phyloP scores from a whole-genome alignment of 306 rosid genomes.

The Elaeagnus macrophylla region DNA sequence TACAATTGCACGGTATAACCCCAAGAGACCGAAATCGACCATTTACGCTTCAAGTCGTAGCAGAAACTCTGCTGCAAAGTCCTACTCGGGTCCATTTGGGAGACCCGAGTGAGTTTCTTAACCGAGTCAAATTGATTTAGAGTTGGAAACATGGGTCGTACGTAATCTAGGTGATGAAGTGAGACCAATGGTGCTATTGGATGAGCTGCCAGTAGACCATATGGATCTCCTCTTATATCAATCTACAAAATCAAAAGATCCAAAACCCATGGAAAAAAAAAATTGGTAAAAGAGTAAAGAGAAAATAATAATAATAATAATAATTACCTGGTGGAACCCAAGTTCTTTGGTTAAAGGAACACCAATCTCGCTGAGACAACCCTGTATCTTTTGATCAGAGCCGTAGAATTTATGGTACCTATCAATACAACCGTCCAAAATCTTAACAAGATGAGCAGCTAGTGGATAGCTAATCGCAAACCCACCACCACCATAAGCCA shows the following conservation, averaged over 20 bases:
- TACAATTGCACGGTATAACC: conserved; percentile 56
- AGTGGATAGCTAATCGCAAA: conserved; percentile 63
- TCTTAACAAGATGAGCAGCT: conserved; percentile 43
- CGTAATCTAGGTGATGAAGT: conserved; percentile 60
- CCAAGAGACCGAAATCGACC: conserved; percentile 72
- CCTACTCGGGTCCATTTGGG: conserved; percentile 52
- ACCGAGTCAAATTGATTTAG: conserved; percentile 23
- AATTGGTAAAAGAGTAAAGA: not conserved
- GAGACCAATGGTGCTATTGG: conserved; percentile 67
- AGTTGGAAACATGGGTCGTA: conserved; percentile 46
- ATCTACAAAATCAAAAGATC: conserved; percentile 22
- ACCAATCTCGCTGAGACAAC: conserved; percentile 61
- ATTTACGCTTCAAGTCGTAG: conserved; percentile 45
- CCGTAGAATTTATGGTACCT: conserved; percentile 46
- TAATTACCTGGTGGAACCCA: conserved; percentile 67
- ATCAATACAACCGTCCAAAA: conserved; percentile 65
- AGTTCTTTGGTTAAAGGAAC: conserved; percentile 57
- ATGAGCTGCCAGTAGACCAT: conserved; percentile 62
- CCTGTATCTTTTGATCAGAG: conserved; percentile 62
- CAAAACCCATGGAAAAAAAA: no score
- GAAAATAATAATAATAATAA: not conserved
- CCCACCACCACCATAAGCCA: conserved; percentile 78
- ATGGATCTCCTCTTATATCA: conserved; percentile 54
- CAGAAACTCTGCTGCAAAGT: conserved; percentile 42
- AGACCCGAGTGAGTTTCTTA: conserved; percentile 5